Evolutionary conservation across 768 basidiomycete species (phyloP).

Genomic region (Podaxis sp.): DNA sequence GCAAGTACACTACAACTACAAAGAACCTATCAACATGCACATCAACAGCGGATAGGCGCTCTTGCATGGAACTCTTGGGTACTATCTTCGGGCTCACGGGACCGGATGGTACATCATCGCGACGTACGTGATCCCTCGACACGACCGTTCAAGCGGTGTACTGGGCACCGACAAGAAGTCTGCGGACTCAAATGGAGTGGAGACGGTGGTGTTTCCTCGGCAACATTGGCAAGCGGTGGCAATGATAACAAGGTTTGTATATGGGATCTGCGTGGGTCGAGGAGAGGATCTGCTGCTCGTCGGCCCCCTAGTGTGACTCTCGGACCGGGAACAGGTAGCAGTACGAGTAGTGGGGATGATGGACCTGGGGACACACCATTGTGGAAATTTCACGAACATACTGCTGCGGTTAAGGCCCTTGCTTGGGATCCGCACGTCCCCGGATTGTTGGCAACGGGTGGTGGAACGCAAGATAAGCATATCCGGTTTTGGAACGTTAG

Average conservation of each 20-base stretch:
- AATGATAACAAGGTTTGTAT: slow-evolving; percentile 99
- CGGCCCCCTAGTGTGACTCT: slow-evolving; percentile 19
- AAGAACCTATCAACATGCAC: slow-evolving; percentile 82
- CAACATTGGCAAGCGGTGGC: slow-evolving; percentile 85
- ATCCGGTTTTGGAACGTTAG: slow-evolving; percentile 96
- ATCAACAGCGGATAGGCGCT: slow-evolving; percentile 86
- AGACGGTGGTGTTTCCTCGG: slow-evolving; percentile 34
- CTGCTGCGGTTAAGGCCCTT: slow-evolving; percentile 95
- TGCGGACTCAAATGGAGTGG: slow-evolving; percentile 93
- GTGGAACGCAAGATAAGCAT: slow-evolving; percentile 98
- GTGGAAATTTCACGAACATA: slow-evolving; percentile 95
- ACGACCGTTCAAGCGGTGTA: slow-evolving; percentile 66
- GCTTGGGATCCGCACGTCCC: slow-evolving; percentile 97
- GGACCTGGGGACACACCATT: slow-evolving; percentile 57
- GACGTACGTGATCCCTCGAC: slow-evolving; percentile 74
- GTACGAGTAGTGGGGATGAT: slow-evolving; percentile 15
- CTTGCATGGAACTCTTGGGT: slow-evolving; percentile 91
- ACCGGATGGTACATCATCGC: slow-evolving; percentile 86
- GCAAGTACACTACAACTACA: slow-evolving; percentile 69
- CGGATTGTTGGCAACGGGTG: slow-evolving; percentile 89
- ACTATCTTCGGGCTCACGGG: slow-evolving; percentile 86
- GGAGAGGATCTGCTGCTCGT: slow-evolving; percentile 31
- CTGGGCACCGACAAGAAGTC: slow-evolving; percentile 88
- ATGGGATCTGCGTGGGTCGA: slow-evolving; percentile 82
- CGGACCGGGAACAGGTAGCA: slow-evolving; percentile 18